Conservation (phyloP, 192 early-diverging fungal genomes). For the Pilaira anomala region DNA sequence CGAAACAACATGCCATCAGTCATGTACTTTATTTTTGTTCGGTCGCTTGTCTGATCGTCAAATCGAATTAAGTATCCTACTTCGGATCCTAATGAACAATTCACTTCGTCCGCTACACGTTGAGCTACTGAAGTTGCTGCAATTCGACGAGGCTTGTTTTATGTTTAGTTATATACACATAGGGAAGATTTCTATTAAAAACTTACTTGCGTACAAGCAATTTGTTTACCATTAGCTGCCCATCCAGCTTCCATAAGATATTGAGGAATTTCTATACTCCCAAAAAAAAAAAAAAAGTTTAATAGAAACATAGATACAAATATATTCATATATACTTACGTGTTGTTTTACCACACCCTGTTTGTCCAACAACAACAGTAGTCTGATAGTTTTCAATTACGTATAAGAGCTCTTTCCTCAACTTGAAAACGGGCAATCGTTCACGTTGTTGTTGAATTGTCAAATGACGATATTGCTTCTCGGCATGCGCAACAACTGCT, state of each 20-base stretch:
- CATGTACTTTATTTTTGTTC: slow-evolving; percentile 77
- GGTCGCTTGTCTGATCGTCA: slow-evolving; percentile 49
- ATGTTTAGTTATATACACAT: neutral
- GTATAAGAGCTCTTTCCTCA: slow-evolving; percentile 64
- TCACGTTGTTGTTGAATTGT: slow-evolving; percentile 74
- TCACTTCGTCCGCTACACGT: slow-evolving; percentile 75
- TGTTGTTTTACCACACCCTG: slow-evolving; percentile 81
- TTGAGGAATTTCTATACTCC: slow-evolving; percentile 66
- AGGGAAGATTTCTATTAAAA: neutral
- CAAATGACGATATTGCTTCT: slow-evolving; percentile 58
- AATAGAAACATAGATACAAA: neutral
- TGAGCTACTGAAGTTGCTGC: slow-evolving; percentile 71
- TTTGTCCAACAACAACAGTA: slow-evolving; percentile 72
- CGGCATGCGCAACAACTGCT: slow-evolving; percentile 41
- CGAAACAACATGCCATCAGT: slow-evolving; percentile 84
- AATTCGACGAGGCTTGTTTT: slow-evolving; percentile 57
- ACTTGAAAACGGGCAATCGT: slow-evolving; percentile 83
- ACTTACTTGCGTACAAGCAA: slow-evolving; percentile 75
- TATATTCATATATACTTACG: slow-evolving; percentile 43
- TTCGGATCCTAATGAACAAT: slow-evolving; percentile 61
- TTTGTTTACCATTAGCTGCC: slow-evolving; percentile 53
- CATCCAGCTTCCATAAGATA: slow-evolving; percentile 76
- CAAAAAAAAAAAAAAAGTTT: neutral
- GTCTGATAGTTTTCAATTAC: slow-evolving; percentile 65
- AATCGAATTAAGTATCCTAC: slow-evolving; percentile 81